Evolutionary conservation across 2,329 filamentous ascomycete genomes (phyloP).

Genomic region (Diaporthe australafricana): DNA sequence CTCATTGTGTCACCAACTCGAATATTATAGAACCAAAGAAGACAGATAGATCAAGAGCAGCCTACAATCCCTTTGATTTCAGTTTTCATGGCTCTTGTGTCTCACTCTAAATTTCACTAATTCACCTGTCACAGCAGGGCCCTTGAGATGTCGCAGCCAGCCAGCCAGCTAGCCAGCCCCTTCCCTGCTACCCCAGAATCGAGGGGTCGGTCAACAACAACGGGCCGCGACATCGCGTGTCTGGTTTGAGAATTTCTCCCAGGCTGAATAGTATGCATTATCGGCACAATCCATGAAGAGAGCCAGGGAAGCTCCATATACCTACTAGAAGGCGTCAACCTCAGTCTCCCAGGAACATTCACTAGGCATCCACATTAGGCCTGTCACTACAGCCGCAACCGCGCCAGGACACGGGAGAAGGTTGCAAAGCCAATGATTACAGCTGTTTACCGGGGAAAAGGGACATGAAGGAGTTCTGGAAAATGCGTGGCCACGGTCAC

Average conservation of each 20-base stretch:
- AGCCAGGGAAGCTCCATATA: no score
- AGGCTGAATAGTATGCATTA: background rate
- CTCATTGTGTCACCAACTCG: background rate
- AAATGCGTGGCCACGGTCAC: background rate
- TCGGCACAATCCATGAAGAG: background rate
- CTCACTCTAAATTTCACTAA: background rate
- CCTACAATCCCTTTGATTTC: background rate
- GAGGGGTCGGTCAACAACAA: constrained; percentile 11
- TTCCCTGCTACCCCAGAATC: constrained; percentile 28
- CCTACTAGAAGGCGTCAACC: background rate
- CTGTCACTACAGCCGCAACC: background rate
- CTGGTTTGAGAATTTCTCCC: background rate
- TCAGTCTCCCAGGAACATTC: background rate
- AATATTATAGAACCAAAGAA: background rate
- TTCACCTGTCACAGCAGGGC: background rate
- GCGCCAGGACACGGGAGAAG: background rate
- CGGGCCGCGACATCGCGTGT: background rate
- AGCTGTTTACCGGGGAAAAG: no score
- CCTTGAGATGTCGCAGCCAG: background rate
- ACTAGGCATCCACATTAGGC: no score
- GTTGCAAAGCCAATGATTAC: background rate
- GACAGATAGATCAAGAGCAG: background rate
- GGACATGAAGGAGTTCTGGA: no score
- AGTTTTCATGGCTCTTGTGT: background rate
- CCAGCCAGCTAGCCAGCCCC: background rate